Base-by-base conservation (phyloP, 2,329 filamentous ascomycete genomes). In the Penicillium olsonii region DNA sequence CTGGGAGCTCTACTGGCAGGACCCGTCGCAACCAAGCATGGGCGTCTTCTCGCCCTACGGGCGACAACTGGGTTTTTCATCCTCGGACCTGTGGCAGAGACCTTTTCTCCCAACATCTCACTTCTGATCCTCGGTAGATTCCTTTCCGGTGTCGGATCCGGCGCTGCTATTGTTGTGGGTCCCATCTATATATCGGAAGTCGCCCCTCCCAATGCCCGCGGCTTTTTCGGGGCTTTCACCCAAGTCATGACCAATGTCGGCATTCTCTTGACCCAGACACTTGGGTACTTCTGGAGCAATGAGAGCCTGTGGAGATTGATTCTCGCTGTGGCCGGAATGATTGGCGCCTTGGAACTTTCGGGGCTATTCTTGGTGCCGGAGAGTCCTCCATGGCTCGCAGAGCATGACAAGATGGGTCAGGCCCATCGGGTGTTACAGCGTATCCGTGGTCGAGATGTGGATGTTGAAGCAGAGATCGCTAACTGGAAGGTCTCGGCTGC, bases 121-220 rank as follows among this genome's bases (percentile, higher is more conserved):
- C 67, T 87, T 24, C 78, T 99, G 71, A 81, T 83, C 0, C 54
- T 88, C 14, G 94, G 92, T 5, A 82, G 94, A 18, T 76, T 96
- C 18, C 67, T 97, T 12, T 87, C 88, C 8, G 94, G 94, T 10
- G 68, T 95, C 2, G 92, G 89, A 6, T 91, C 91, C 5, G 94
- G 94, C 18, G 90, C 91, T 2, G 84, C 91, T 1, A 92, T 94
- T 2, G 94, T 99, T 17, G 89, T 96, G 29, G 91, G 95, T 2
- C 94, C 94, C 0, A 83, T 99, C 17, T 99, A 95, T 75, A 90
- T 99, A 60, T 92, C 90, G 38, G 94, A 99, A 71, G 82, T 96
- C 20, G 87, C 92, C 0, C 94, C 92, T 4, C 84, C 84, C 0
- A 75, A 78, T 14, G 82, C 87, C 57, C 83, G 85, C 46, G 92